These are phyloP conservation scores for Westerdykella ornata DNA, from an alignment of 2,329 filamentous ascomycete genomes.

Conservation along the genomic window DNA sequence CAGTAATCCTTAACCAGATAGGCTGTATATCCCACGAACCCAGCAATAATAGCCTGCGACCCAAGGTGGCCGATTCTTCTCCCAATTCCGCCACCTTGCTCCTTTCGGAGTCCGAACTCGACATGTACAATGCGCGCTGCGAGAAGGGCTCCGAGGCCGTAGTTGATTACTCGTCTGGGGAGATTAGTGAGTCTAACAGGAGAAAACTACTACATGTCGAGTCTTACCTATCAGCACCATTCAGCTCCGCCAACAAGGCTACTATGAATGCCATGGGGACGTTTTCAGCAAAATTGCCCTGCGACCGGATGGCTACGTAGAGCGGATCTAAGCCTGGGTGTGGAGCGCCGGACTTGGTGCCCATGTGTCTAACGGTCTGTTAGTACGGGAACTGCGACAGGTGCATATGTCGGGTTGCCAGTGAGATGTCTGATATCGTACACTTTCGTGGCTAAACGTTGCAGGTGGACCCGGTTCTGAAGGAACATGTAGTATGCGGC, in stretches of 20 bases:
- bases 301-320: constrained; percentile 32
- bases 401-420: neutral
- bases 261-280: constrained; percentile 38
- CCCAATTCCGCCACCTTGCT: constrained; percentile 18
- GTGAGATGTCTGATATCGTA: constrained; percentile 9
- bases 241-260: constrained; percentile 40
- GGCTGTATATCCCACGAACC: constrained; percentile 25
- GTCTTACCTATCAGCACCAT: constrained; percentile 36
- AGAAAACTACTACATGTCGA: neutral
- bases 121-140: constrained; percentile 36
- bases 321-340: constrained; percentile 24
- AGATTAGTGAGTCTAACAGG: neutral
- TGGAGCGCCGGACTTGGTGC: constrained; percentile 15
- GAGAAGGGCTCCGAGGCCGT: constrained; percentile 35
- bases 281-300: constrained; percentile 42
- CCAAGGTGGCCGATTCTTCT: constrained; percentile 27
- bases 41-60: constrained; percentile 24
- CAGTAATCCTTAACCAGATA: constrained; percentile 30
- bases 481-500: constrained; percentile 40
- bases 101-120: constrained; percentile 35
- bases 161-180: constrained; percentile 22
- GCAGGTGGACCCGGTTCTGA: constrained; percentile 34
- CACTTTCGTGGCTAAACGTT: constrained; percentile 30
- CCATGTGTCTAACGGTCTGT: constrained; percentile 15
- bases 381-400: neutral